phyloP scores from a whole-genome alignment of 805 yeast species.

The Cyberlindnera xishuangbannaensis region DNA sequence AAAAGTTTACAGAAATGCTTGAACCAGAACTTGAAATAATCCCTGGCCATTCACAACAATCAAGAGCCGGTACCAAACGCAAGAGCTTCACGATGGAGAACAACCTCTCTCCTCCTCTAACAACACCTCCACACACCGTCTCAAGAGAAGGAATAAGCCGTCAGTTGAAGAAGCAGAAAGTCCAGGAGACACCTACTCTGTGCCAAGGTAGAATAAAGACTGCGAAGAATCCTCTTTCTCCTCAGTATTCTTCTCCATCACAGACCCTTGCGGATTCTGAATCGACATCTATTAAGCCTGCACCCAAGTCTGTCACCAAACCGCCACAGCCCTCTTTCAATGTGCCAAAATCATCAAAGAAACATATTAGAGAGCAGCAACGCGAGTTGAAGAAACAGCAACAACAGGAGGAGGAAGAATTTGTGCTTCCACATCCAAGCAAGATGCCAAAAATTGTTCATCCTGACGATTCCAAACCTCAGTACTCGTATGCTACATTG shows the following conservation, averaged over 20 bases:
- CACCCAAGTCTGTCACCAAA: conserved; percentile 8
- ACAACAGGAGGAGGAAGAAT: conserved; percentile 6
- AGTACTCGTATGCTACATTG: conserved; percentile 87
- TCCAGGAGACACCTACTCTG: conserved; percentile 23
- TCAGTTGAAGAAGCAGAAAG: conserved; percentile 12
- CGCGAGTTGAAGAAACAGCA: conserved; percentile 4
- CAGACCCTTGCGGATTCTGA: neutral
- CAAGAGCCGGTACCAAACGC: conserved; percentile 6
- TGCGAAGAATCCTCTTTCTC: conserved; percentile 21
- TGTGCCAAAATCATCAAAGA: conserved; percentile 14
- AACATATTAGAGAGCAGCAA: conserved; percentile 10
- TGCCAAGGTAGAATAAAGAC: conserved; percentile 18
- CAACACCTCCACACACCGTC: conserved; percentile 26
- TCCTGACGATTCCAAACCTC: conserved; percentile 56
- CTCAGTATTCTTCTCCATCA: conserved; percentile 25
- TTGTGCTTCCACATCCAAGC: conserved; percentile 19
- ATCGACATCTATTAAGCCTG: neutral
- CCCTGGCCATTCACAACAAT: conserved; percentile 2
- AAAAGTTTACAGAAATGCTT: conserved; percentile 2
- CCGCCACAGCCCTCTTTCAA: conserved; percentile 23
- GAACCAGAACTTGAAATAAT: conserved; percentile 5
- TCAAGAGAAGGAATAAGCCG: conserved; percentile 14
- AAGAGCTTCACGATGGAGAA: conserved; percentile 10
- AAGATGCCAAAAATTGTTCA: conserved; percentile 21
- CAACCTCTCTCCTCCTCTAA: conserved; percentile 17